A percentile compares a stretch with the other conserved stretches of the same genome.
Evolutionary conservation across 768 basidiomycete species (phyloP).

Genomic region (Boletellus emodensis): DNA sequence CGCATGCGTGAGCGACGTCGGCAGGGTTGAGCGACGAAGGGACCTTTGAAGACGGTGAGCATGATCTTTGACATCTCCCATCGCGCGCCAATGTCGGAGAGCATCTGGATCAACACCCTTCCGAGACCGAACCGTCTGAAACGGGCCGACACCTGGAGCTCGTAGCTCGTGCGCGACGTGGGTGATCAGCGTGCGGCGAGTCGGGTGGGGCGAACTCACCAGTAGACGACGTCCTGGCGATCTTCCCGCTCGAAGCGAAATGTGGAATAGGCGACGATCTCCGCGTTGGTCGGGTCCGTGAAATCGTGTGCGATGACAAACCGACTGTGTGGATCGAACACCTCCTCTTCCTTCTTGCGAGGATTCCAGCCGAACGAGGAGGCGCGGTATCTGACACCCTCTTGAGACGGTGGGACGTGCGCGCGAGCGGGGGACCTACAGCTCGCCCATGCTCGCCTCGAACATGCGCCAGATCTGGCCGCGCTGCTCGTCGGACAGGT

Average conservation of each 20-base stretch:
- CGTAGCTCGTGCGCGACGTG: conserved; percentile 51
- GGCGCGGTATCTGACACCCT: conserved; percentile 42
- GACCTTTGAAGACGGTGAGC: conserved; percentile 78
- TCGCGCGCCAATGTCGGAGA: conserved; percentile 46
- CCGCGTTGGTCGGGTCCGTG: conserved; percentile 16
- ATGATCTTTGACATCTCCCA: conserved; percentile 67
- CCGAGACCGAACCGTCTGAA: conserved; percentile 58
- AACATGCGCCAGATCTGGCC: conserved; percentile 48
- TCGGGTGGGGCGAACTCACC: conserved; percentile 39
- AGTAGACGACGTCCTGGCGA: conserved; percentile 60
- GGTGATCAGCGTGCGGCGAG: not conserved
- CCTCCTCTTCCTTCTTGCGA: conserved; percentile 48
- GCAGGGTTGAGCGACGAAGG: not conserved
- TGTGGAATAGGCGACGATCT: conserved; percentile 41
- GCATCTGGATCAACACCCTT: conserved; percentile 43
- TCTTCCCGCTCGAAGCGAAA: conserved; percentile 77
- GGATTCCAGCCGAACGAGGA: conserved; percentile 71
- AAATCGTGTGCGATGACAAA: conserved; percentile 45
- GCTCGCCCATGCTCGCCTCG: conserved; percentile 54
- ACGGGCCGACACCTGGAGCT: conserved; percentile 56
- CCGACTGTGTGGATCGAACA: conserved; percentile 58
- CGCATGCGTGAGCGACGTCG: conserved; percentile 5
- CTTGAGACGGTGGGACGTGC: not conserved
- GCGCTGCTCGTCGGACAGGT: conserved; percentile 35
- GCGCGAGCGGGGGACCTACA: conserved; percentile 24